Evolutionary conservation across 2,329 filamentous ascomycete species (phyloP).

Genomic region (Ophiocordyceps camponoti-rufipedis): DNA sequence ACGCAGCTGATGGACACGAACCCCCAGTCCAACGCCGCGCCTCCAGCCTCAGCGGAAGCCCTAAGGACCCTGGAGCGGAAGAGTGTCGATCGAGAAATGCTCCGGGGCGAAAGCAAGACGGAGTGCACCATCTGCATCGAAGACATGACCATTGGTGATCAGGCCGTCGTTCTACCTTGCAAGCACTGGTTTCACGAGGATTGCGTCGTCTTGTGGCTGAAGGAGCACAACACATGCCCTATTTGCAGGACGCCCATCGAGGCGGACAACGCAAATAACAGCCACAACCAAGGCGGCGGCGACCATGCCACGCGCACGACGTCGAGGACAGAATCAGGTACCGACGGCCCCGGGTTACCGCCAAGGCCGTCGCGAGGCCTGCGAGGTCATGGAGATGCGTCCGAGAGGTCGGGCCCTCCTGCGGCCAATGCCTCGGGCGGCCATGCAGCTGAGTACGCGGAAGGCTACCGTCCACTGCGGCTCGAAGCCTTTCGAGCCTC

Average conservation of each 20-base stretch:
- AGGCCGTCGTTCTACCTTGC: constrained; percentile 66
- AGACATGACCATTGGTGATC: constrained; percentile 51
- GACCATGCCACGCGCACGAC: not conserved
- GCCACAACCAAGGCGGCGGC: constrained; percentile 3
- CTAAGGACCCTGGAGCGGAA: constrained; percentile 59
- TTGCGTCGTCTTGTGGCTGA: constrained; percentile 70
- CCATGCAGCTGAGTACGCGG: not conserved
- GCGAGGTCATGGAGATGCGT: not conserved
- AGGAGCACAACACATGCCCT: constrained; percentile 84
- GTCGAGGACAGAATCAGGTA: not conserved
- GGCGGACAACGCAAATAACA: constrained; percentile 9
- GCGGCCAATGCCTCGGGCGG: not conserved
- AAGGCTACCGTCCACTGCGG: not conserved
- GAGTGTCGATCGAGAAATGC: constrained; percentile 49
- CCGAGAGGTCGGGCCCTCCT: not conserved
- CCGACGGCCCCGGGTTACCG: not conserved
- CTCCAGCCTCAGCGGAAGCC: constrained; percentile 58
- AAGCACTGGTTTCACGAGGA: constrained; percentile 83
- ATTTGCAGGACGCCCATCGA: constrained; percentile 50
- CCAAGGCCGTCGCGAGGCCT: not conserved
- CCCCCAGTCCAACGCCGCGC: constrained; percentile 56
- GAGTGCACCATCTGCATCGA: constrained; percentile 97
- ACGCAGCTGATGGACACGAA: constrained; percentile 77
- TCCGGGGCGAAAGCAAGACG: constrained; percentile 45
- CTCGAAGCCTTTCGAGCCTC: constrained; percentile 4